Conservation (phyloP, 208 protist genomes). For the Trypanosoma cruzi region DNA sequence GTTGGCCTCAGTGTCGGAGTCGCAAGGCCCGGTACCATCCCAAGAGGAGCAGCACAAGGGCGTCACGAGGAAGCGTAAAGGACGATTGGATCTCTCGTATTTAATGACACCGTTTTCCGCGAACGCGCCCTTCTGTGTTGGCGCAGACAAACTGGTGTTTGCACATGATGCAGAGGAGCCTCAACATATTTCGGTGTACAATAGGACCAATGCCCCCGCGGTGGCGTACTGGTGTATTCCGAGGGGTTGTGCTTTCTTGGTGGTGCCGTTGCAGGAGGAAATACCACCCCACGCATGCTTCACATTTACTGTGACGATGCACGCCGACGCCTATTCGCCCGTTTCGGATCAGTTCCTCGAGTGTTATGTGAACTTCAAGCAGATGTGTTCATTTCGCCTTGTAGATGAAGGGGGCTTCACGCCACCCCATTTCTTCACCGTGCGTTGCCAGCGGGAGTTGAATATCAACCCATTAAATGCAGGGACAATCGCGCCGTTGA, state of each 20-base stretch:
- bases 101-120: constrained; percentile 14
- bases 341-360: constrained; percentile 60
- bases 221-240: constrained; percentile 74
- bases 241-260: constrained; percentile 42
- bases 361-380: constrained; percentile 92
- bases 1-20: constrained; percentile 25
- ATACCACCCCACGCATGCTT: constrained; percentile 41
- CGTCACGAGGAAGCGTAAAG: constrained; percentile 16
- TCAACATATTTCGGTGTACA: constrained; percentile 67
- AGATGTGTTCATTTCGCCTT: constrained; percentile 85
- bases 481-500: constrained; percentile 12
- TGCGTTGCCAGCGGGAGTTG: constrained; percentile 44
- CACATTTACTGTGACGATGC: constrained; percentile 14
- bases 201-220: constrained; percentile 51
- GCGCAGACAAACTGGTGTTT: constrained; percentile 44
- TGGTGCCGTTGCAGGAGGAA: constrained; percentile 58
- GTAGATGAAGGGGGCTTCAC: constrained; percentile 60
- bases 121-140: constrained; percentile 42
- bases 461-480: not conserved
- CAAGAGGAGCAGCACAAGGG: constrained; percentile 16
- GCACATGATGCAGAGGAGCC: constrained; percentile 8
- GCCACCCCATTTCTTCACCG: constrained; percentile 82
- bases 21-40: constrained; percentile 14
- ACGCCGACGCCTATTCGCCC: not conserved
- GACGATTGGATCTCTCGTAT: constrained; percentile 21